Conservation (phyloP, 495 filamentous ascomycete genomes). For the Xylaria curta region DNA sequence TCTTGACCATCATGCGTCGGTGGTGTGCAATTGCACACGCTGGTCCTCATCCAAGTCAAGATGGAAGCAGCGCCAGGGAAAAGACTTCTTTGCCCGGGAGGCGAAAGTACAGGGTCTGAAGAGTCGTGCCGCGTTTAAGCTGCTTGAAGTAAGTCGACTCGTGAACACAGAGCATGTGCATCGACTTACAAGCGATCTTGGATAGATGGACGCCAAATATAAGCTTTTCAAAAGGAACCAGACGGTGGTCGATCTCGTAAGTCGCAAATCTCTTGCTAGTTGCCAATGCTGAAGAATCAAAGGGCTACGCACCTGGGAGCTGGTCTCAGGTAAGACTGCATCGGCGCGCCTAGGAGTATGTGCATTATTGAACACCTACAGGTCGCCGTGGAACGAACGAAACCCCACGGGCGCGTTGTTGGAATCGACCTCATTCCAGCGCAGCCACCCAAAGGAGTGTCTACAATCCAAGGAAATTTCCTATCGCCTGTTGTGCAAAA, state of each 20-base stretch:
- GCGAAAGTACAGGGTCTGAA: conserved; percentile 80
- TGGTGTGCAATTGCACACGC: conserved; percentile 28
- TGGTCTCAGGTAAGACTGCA: conserved; percentile 79
- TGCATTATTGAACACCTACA: conserved; percentile 37
- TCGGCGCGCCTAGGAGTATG: neutral
- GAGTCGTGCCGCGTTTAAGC: conserved; percentile 90
- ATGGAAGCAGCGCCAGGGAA: conserved; percentile 81
- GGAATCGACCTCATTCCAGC: conserved; percentile 95
- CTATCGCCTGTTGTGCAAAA: conserved; percentile 70
- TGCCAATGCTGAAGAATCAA: conserved; percentile 20
- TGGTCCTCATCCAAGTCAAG: conserved; percentile 71
- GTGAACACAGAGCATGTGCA: neutral
- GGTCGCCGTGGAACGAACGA: conserved; percentile 82
- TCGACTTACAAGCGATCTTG: neutral
- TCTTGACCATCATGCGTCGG: neutral
- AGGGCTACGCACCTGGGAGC: conserved; percentile 92
- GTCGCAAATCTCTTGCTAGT: conserved; percentile 16
- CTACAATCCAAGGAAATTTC: conserved; percentile 94
- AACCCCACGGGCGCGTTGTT: conserved; percentile 77
- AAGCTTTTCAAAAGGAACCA: conserved; percentile 77
- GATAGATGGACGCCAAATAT: conserved; percentile 79
- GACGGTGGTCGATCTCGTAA: conserved; percentile 86
- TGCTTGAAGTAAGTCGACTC: conserved; percentile 67
- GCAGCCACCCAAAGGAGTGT: conserved; percentile 85
- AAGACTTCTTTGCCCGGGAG: conserved; percentile 70